phyloP scores from a whole-genome alignment of 495 filamentous ascomycete genomes.

The Penicillium taxi region DNA sequence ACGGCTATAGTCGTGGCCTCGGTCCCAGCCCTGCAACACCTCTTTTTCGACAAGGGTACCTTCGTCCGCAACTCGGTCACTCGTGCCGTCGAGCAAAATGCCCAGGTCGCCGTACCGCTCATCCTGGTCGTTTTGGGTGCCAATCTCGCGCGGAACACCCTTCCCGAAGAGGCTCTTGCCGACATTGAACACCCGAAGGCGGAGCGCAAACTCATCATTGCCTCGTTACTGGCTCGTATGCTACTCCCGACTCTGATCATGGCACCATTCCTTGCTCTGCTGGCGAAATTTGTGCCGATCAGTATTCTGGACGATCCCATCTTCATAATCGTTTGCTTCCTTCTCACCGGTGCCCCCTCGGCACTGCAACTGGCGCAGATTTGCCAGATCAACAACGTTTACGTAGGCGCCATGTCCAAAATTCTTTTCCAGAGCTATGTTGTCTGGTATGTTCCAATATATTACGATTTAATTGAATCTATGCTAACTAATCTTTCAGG shows the following conservation, averaged over 20 bases:
- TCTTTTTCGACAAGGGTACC: constrained; percentile 84
- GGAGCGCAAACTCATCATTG: constrained; percentile 73
- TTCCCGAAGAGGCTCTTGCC: constrained; percentile 48
- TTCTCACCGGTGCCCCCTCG: constrained; percentile 88
- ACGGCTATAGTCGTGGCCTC: constrained; percentile 81
- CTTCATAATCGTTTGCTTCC: constrained; percentile 94
- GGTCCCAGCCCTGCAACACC: constrained; percentile 68
- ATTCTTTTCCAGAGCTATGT: constrained; percentile 97
- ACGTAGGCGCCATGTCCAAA: constrained; percentile 85
- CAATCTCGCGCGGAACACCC: constrained; percentile 75
- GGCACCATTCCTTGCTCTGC: constrained; percentile 83
- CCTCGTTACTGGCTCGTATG: constrained; percentile 83
- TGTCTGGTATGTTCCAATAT: constrained; percentile 75
- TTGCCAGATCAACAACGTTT: constrained; percentile 96
- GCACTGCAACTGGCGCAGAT: constrained; percentile 95
- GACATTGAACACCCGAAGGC: constrained; percentile 53
- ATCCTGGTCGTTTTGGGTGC: constrained; percentile 96
- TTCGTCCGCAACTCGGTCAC: constrained; percentile 92
- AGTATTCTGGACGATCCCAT: constrained; percentile 97
- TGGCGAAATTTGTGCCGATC: constrained; percentile 84
- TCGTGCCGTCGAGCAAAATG: constrained; percentile 73
- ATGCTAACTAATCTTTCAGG: constrained; percentile 41
- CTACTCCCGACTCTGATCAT: constrained; percentile 85
- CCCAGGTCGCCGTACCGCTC: constrained; percentile 85
- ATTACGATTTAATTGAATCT: not conserved